phyloP scores from a whole-genome alignment of 768 basidiomycete species.

The Suillus sp. region DNA sequence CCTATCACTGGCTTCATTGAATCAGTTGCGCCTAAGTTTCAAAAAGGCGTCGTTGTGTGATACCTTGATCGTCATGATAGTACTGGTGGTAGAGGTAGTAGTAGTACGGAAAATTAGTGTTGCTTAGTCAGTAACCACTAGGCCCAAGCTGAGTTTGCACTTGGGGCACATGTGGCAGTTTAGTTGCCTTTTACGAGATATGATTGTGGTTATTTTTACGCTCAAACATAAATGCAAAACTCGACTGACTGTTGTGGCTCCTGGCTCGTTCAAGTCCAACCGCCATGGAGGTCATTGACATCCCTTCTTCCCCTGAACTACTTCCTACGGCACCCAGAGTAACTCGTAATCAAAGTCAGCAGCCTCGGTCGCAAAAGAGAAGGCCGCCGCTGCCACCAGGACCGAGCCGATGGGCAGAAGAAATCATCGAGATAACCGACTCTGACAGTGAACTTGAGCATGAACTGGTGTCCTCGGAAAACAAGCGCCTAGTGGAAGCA shows the following conservation, averaged over 20 bases:
- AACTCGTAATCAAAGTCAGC: conserved; percentile 25
- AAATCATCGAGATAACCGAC: conserved; percentile 56
- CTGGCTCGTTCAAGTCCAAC: not conserved
- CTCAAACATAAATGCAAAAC: conserved; percentile 2
- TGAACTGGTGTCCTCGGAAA: conserved; percentile 11
- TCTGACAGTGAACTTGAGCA: conserved; percentile 42
- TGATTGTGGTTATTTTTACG: not conserved
- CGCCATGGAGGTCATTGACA: conserved; percentile 27
- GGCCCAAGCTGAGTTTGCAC: not conserved
- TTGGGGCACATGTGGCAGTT: not conserved
- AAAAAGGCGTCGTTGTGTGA: not conserved
- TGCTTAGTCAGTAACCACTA: not conserved
- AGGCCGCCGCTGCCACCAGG: conserved; percentile 11
- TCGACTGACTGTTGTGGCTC: not conserved
- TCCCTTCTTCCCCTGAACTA: conserved; percentile 31
- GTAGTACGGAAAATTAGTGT: no score
- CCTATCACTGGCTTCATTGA: no score
- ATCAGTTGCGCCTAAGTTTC: not conserved
- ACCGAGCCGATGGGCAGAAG: conserved; percentile 15
- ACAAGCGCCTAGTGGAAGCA: not conserved
- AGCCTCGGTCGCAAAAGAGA: conserved; percentile 21
- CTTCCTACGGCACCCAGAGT: conserved; percentile 15
- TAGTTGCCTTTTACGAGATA: not conserved
- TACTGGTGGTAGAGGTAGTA: not conserved
- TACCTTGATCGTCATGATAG: not conserved